Evolutionary conservation across 1,284 basidiomycete species (phyloP), one percentile per base, ranked within the genome.

Genomic region (Sanghuangporus baumii): DNA sequence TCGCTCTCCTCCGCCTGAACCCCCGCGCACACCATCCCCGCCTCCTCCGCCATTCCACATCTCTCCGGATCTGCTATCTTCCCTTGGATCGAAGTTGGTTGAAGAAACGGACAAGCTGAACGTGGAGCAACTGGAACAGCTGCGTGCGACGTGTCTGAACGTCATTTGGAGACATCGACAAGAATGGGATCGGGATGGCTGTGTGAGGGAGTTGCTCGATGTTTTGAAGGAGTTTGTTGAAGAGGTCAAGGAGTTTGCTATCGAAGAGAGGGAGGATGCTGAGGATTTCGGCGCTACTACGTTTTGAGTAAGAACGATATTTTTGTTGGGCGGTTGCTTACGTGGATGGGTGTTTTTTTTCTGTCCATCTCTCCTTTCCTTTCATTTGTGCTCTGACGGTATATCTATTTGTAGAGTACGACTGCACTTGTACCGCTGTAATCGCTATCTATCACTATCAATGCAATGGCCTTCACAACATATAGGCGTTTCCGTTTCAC

Each of bases 101-200:
- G 75, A 81, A 23, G 71, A 72, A 52, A 96, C 93, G 0, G 73
- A 67, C 1, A 69, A 70, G 0, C 76, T 95, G 50, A 91, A 79
- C 26, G 81, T 98, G 52, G 96, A 99, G 71, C 88, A 98, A 72
- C 83, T 99, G 2, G 96, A 98, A 71, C 94, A 98, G 72, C 79
- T 98, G 6, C 86, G 97, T 3, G 95, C 96, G 4, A 86, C 84
- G 1, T 90, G 87, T 67, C 84, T 95, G 51, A 86, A 88, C 57
- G 79, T 79, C 38, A 81, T 98, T 18, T 98, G 96, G 94, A 78
- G 84, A 18, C 85, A 86, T 66, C 79, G 95, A 16, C 75, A 78
- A 18, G 87, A 91, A 18, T 99, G 97, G 96, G 82, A 98, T 70
- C 81, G 96, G 54, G 81, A 84, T 64, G 71, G 69, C 3, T 78